Base-by-base conservation (phyloP, 257 asterid genomes). In the Marsdenia floribunda region DNA sequence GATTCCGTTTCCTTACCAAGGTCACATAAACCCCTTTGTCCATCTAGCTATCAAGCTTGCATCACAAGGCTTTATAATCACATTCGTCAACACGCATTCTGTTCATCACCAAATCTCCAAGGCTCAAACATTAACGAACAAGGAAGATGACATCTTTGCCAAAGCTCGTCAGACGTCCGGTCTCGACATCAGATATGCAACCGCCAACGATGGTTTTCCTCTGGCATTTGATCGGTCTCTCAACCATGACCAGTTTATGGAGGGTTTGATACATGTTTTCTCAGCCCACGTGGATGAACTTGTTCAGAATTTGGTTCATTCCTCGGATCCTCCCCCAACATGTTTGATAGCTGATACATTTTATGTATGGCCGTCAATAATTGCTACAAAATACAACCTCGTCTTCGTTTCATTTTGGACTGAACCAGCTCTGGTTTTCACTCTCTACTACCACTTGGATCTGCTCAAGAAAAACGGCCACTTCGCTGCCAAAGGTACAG, bases 391-490 rank as follows among this genome's bases (percentile, higher is more conserved):
- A 53, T 78, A 85, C 79, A 46, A 75, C 29, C 82, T 88, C 2
- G 84, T 85, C 21, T 73, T 79, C 68, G 80, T 86, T 5, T 88
- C 93, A 1, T 83, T 88, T 70, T 86, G 85, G 63, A 88, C 91
- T 14, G 84, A 88, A 64, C 88, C 91, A 7, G 88, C 88, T 9
- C 77, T 85, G 22, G 87, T 86, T 52, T 47, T 85, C 50, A 67
- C 86, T 44, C 58, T 87, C 49, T 78, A 85, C 73, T 85, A 75
- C 74, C 91, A 85, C 60, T 24, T 82, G 35, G 80, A 85, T 24
- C 82, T 87, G 49, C 83, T 85, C n/a, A 80, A 77, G 87, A 63
- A 76, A 68, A 88, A 91, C 76, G 89, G 89, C 72, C 97, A 91
- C 73, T 88, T 88, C 52, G 90, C 85, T 42, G 75, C 86, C 53